Evolutionary conservation across 179 eudicot genomes (phyloP).

Genomic region (Spergularia azorica): DNA sequence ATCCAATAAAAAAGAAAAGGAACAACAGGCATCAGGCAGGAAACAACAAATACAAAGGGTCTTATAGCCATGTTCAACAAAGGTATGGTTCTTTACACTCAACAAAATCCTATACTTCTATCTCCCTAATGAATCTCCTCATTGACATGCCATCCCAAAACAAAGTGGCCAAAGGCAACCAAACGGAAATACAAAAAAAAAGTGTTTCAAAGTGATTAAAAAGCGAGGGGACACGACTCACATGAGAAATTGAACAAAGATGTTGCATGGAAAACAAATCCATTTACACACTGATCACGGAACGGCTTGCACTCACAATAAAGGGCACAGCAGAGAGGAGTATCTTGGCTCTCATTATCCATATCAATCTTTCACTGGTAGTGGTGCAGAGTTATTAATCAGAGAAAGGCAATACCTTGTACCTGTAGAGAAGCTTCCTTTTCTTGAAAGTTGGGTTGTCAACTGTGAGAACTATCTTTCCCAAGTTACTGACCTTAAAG

Average conservation of each 20-base stretch:
- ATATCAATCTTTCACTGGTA: background rate
- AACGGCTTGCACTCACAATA: conserved; percentile 9
- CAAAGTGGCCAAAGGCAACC: background rate
- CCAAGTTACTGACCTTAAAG: conserved; percentile 37
- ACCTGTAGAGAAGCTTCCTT: conserved; percentile 35
- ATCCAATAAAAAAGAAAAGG: background rate
- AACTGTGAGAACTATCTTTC: conserved; percentile 37
- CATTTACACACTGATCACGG: conserved; percentile 24
- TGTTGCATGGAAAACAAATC: conserved; percentile 1
- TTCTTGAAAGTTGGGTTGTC: conserved; percentile 37
- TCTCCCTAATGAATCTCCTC: background rate
- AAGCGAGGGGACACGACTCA: background rate
- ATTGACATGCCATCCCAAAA: conserved; percentile 1
- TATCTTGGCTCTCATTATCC: background rate
- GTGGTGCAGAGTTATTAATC: conserved; percentile 23
- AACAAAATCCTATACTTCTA: conserved; percentile 18
- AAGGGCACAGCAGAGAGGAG: background rate
- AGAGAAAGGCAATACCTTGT: conserved; percentile 41
- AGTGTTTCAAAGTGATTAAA: conserved; percentile 3
- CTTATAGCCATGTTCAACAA: conserved; percentile 20
- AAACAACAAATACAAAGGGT: conserved; percentile 17
- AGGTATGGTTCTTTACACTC: conserved; percentile 27
- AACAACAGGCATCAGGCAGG: conserved; percentile 5
- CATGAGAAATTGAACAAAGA: conserved; percentile 3
- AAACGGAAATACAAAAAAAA: conserved; percentile 3